Evolutionary conservation across 345 rosid genomes (phyloP), one percentile per base, ranked within the genome.

Genomic region (Gossypium turneri): DNA sequence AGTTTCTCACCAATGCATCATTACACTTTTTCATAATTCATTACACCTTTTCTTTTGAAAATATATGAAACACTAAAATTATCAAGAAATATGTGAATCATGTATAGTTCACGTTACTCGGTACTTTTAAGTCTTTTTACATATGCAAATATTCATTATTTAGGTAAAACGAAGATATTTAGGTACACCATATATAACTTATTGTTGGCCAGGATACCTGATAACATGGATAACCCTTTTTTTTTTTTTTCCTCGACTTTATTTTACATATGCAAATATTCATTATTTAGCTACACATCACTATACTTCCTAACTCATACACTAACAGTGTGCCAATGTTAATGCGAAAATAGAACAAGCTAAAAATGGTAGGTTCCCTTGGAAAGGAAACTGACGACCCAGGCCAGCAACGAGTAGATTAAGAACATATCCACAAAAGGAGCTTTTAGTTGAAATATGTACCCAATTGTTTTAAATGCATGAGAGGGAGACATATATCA

Each of bases 1-100:
- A 41, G 53, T 75, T 65, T 24, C 63, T 43, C 27, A 6, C 52
- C 34, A 11, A 67, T 27, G 48, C 67, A 67, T 76, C 67, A n/a
- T 27, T 75, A 12, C 50, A 10, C 3, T 1, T 41, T 65, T 65
- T 7, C 38, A 29, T 29, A 3, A 0, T 27, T 27, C 29, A 27
- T 27, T 27, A 12, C 48, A 10, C 7, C 9, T 41, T 65, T 65
- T 13, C 34, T 29, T 5, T 34, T 34, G 38, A 34, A 50, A 12
- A 12, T 12, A 12, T 12, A 50, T 3, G 6, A 50, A 13, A 12
- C 53, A 50, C 53, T 50, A 3, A 13, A 50, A 12, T 50, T 50
- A 50, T 50, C 52, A 48, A 48, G 3, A 48, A 48, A 48, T 48
- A 10, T 48, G 52, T 50, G 17, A 50, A 12, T 48, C 52, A 48